Conservation (phyloP, 2,329 filamentous ascomycete species). For the Cucurbitaria berberidis region DNA sequence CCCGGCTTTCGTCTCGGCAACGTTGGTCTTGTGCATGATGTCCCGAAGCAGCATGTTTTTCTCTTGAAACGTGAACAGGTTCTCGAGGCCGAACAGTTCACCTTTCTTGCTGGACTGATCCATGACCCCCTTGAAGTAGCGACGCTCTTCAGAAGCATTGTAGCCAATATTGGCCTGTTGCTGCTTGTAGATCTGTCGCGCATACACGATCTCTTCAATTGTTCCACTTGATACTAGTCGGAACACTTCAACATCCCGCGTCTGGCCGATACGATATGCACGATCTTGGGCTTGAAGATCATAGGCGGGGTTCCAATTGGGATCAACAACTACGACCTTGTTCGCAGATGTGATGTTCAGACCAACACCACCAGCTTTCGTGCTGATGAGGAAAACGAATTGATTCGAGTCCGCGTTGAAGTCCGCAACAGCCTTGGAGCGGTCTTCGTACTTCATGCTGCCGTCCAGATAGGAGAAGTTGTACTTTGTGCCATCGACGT, state of each 20-base stretch:
- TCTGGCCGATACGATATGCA: slow-evolving; percentile 94
- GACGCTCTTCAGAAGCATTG: slow-evolving; percentile 85
- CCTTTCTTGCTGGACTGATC: slow-evolving; percentile 82
- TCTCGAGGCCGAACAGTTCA: slow-evolving; percentile 89
- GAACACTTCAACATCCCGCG: slow-evolving; percentile 92
- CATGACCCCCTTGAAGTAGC: slow-evolving; percentile 95
- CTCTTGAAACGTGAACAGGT: slow-evolving; percentile 82
- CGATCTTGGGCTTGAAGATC: slow-evolving; percentile 96
- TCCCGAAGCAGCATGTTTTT: slow-evolving; percentile 85
- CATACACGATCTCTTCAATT: slow-evolving; percentile 96
- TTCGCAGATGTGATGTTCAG: slow-evolving; percentile 97
- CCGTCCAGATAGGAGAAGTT: slow-evolving; percentile 92
- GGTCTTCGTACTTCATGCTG: slow-evolving; percentile 79
- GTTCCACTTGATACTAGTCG: slow-evolving; percentile 89
- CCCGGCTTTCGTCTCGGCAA: slow-evolving; percentile 88
- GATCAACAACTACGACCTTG: slow-evolving; percentile 96
- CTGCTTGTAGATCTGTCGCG: slow-evolving; percentile 97
- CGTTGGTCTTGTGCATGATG: slow-evolving; percentile 97
- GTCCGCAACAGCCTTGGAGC: slow-evolving; percentile 80
- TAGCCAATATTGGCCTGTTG: slow-evolving; percentile 99
- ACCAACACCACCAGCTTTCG: slow-evolving; percentile 89
- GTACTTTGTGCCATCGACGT: slow-evolving; percentile 76
- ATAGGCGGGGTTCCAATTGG: slow-evolving; percentile 96
- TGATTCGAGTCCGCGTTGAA: slow-evolving; percentile 88
- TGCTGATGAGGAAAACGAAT: slow-evolving; percentile 96